Base-by-base conservation (phyloP, 495 filamentous ascomycete genomes). In the Thozetella sp. region DNA sequence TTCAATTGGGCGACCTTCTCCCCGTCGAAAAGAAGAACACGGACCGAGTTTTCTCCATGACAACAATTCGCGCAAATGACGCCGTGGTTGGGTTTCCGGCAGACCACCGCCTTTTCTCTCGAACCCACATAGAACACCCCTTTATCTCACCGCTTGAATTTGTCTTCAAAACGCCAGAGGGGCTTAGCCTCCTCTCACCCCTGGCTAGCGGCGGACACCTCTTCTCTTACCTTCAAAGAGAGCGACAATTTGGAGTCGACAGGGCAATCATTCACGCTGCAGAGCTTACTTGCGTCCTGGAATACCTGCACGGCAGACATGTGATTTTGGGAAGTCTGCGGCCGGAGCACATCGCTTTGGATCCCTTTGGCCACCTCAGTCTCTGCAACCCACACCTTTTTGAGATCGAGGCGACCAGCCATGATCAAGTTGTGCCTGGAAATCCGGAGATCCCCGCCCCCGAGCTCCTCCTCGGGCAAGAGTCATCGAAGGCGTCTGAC, bases 121-220 rank as follows among this genome's bases (percentile, higher is more conserved):
- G 30, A 37, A 37, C 30, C 19, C 91, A 94, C 72, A 93, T 94
- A 75, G 93, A 94, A 80, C 94, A 94, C 65, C 91, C 91, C 2
- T 95, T 95, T 75, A 93, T 95, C 64, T 91, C 93, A 23, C 90
- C 91, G 2, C 78, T 94, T 64, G 93, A 93, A 63, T 94, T 94
- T 69, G 91, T 90, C 0, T 93, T 93, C 81, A 91, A 93, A 67
- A 92, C 91, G 2, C 92, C 91, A 1, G 90, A 93, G 67, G 93
- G 93, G 72, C 77, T 94, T 25, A 92, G 93, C 70, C 77, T 95
- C 10, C 89, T 93, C 52, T 73, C 93, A 20, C 92, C 92, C 2
- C 93, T 93, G 60, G 89, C 93, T 60, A 93, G 93, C 62, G 91
- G 91, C 56, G 91, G 91, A 61, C 90, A 94, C 72, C 74, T 95